phyloP scores from a whole-genome alignment of 345 rosid genomes.

The Brassica juncea region DNA sequence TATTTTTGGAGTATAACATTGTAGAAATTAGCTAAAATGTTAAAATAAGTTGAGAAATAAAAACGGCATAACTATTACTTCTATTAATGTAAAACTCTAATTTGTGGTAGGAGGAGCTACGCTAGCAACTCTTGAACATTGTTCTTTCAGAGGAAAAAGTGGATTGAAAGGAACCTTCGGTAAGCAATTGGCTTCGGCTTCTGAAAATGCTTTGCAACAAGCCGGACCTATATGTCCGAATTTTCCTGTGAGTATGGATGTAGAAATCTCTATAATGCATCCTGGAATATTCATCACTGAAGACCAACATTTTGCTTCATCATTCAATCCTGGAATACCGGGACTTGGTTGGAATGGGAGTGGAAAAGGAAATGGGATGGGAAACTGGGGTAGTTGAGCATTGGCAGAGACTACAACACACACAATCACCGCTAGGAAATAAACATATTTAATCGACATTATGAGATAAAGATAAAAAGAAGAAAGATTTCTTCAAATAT shows the following conservation, averaged over 20 bases:
- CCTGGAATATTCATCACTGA: too few species aligned
- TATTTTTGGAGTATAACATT: not conserved
- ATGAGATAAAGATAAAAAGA: not conserved
- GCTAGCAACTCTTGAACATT: too few species aligned
- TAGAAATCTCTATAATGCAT: too few species aligned
- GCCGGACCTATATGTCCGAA: too few species aligned
- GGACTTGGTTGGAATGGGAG: not conserved
- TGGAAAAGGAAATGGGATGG: not conserved
- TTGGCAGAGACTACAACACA: not conserved
- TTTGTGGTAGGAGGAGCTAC: not conserved
- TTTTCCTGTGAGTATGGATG: too few species aligned
- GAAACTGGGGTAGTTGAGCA: constrained; percentile 6
- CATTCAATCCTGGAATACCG: not conserved
- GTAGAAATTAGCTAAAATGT: not conserved
- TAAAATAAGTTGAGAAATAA: not conserved
- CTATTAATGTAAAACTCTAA: not conserved
- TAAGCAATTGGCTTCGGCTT: too few species aligned
- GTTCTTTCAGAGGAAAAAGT: too few species aligned
- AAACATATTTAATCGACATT: not conserved
- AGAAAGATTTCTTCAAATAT: not conserved
- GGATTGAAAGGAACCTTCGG: too few species aligned
- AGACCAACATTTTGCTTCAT: not conserved
- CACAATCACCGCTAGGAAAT: not conserved
- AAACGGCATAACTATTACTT: not conserved
- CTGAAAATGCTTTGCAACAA: too few species aligned